phyloP scores from a whole-genome alignment of 257 asterid genomes.

The Solanum clarkiae region DNA sequence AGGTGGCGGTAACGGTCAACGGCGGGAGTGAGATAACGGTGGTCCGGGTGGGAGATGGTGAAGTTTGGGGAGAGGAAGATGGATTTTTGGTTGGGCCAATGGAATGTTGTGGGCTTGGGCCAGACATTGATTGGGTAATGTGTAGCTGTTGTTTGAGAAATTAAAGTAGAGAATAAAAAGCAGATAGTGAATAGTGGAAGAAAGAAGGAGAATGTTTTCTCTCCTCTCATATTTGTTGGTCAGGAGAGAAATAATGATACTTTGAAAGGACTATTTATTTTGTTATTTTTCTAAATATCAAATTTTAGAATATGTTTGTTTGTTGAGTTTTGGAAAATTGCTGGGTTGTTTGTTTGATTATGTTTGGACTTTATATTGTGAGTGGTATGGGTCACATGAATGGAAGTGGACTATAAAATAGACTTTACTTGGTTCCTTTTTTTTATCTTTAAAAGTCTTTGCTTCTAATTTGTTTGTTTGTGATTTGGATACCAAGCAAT shows the following conservation, averaged over 20 bases:
- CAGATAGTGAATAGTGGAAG: background rate
- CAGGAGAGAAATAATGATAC: background rate
- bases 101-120: slow-evolving; percentile 76
- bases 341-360: background rate
- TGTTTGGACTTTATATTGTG: background rate
- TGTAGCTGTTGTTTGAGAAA: slow-evolving; percentile 36
- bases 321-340: background rate
- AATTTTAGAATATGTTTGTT: background rate
- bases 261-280: background rate
- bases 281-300: background rate
- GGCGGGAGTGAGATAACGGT: slow-evolving; percentile 48
- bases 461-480: background rate
- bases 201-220: background rate
- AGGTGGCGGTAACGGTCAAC: slow-evolving; percentile 45
- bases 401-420: background rate
- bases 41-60: slow-evolving; percentile 32
- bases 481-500: background rate
- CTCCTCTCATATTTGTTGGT: background rate
- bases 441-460: background rate
- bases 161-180: background rate
- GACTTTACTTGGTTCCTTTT: background rate
- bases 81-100: slow-evolving; percentile 57
- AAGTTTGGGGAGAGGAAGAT: slow-evolving; percentile 45
- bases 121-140: slow-evolving; percentile 60
- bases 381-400: background rate